A percentile compares a stretch with the other conserved stretches of the same genome.
Conservation (phyloP, 495 filamentous ascomycete genomes). For the Niebla homalea region DNA sequence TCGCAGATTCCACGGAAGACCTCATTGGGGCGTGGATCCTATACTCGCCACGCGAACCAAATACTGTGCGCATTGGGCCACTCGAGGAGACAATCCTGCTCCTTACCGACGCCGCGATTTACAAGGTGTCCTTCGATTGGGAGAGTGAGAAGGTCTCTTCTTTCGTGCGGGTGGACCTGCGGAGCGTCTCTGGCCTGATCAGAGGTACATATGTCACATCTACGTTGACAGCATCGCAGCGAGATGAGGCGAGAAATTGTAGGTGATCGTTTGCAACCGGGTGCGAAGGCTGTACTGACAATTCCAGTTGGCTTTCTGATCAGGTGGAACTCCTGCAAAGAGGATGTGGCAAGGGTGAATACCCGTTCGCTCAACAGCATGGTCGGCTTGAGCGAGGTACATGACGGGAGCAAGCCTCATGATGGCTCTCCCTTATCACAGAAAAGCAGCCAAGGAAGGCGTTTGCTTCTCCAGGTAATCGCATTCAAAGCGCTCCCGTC, state of each 20-base stretch:
- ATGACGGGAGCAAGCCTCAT: slow-evolving; percentile 21
- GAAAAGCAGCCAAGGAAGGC: slow-evolving; percentile 20
- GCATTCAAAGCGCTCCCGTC: slow-evolving; percentile 51
- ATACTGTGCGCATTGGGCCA: slow-evolving; percentile 48
- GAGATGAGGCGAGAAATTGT: slow-evolving; percentile 42
- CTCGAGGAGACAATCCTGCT: slow-evolving; percentile 79
- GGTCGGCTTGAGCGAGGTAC: slow-evolving; percentile 13
- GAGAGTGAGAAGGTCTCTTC: slow-evolving; percentile 79
- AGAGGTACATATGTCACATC: slow-evolving; percentile 83
- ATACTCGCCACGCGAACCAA: slow-evolving; percentile 51
- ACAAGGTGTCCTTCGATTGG: slow-evolving; percentile 85
- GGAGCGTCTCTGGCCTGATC: slow-evolving; percentile 52
- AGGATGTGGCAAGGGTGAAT: slow-evolving; percentile 62
- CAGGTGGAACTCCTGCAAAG: slow-evolving; percentile 52
- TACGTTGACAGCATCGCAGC: slow-evolving; percentile 58
- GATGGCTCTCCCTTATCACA: slow-evolving; percentile 26
- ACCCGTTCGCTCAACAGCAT: slow-evolving; percentile 64
- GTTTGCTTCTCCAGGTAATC: slow-evolving; percentile 24
- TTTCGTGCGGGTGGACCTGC: slow-evolving; percentile 75
- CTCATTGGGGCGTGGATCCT: slow-evolving; percentile 77
- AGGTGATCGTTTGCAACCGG: neutral
- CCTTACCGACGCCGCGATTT: slow-evolving; percentile 71
- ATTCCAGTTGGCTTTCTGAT: slow-evolving; percentile 57
- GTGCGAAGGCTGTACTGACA: too few species aligned
- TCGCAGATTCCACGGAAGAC: slow-evolving; percentile 71